Evolutionary conservation across 768 basidiomycete species (phyloP).

Genomic region (Mycena indigotica): DNA sequence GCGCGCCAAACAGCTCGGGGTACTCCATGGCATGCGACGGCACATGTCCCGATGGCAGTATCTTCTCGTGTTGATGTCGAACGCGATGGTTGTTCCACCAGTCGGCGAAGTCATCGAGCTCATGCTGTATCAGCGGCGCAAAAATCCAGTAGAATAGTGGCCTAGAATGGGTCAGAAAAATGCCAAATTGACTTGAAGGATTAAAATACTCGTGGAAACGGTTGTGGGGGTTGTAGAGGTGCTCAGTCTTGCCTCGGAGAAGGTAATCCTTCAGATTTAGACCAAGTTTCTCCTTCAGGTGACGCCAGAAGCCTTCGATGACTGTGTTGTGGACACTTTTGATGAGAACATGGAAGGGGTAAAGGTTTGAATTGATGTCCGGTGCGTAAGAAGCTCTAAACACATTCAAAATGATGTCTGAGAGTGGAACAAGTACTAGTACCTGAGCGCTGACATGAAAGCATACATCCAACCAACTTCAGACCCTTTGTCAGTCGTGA

Average conservation of each 20-base stretch:
- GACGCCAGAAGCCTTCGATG: conserved; percentile 24
- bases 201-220: conserved; percentile 4
- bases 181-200: not conserved
- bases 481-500: not conserved
- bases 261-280: conserved; percentile 18
- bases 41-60: conserved; percentile 22
- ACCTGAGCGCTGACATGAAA: not conserved
- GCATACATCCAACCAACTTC: not conserved
- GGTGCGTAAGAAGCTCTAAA: conserved; percentile 10
- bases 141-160: not conserved
- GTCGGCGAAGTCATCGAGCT: conserved; percentile 15
- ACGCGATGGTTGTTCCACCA: conserved; percentile 26
- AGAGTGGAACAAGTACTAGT: too few species aligned
- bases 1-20: not conserved
- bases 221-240: conserved; percentile 13
- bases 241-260: conserved; percentile 10
- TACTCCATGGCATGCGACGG: not conserved
- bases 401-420: too few species aligned
- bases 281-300: conserved; percentile 18
- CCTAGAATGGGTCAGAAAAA: not conserved
- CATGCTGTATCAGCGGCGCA: conserved; percentile 15
- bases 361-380: conserved; percentile 10
- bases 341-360: conserved; percentile 11
- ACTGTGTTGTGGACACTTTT: conserved; percentile 23
- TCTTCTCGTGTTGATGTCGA: conserved; percentile 14